A percentile compares a stretch with the other conserved stretches of the same genome.
phyloP scores from a whole-genome alignment of 345 rosid species.

The Lepidium africanum region DNA sequence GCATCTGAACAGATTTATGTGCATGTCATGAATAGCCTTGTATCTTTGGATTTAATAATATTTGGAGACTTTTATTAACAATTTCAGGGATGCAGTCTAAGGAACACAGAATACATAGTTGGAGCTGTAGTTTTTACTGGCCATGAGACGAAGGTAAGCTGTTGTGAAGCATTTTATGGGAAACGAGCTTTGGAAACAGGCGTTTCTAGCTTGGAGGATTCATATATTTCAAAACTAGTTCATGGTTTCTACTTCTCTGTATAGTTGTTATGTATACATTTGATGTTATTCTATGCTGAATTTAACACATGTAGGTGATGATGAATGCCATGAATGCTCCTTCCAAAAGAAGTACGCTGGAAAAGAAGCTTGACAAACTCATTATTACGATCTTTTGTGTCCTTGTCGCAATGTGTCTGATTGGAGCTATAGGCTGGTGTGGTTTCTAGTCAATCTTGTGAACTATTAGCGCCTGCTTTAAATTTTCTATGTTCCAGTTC shows the following conservation, averaged over 20 bases:
- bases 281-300: conserved; percentile 18
- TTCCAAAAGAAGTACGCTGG: conserved; percentile 97
- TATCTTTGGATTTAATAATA: not conserved
- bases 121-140: conserved; percentile 92
- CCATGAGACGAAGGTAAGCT: conserved; percentile 91
- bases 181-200: conserved; percentile 17
- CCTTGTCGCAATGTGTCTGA: conserved; percentile 79
- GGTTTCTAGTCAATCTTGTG: conserved; percentile 14
- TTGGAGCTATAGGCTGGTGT: conserved; percentile 93
- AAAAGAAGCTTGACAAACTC: conserved; percentile 98
- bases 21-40: not conserved
- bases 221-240: not conserved
- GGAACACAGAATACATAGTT: conserved; percentile 88
- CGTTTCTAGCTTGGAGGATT: conserved; percentile 10
- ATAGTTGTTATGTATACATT: not conserved
- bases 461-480: not conserved
- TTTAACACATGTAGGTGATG: conserved; percentile 67
- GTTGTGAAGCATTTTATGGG: conserved; percentile 1
- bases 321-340: conserved; percentile 99
- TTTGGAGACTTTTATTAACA: conserved; percentile 15
- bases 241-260: conserved; percentile 3
- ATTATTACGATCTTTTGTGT: conserved; percentile 80
- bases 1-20: not conserved
- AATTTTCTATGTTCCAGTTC: not conserved
- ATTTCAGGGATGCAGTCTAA: conserved; percentile 96